Evolutionary conservation across 371 early-diverging fungal species (phyloP).

Genomic region (Mortierella sp.): DNA sequence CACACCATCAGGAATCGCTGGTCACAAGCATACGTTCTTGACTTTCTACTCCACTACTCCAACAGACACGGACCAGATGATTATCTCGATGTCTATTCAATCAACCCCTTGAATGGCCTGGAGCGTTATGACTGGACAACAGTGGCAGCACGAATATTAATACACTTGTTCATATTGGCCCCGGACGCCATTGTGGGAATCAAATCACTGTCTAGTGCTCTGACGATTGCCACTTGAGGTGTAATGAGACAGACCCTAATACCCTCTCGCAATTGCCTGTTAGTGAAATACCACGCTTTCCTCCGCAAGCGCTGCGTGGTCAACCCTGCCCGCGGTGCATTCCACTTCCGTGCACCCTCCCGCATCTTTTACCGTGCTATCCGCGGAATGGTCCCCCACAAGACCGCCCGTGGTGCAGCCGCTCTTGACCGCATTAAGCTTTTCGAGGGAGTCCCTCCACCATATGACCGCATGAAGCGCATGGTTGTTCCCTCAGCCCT

Average conservation of each 20-base stretch:
- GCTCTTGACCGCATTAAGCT: slow-evolving; percentile 98
- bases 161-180: too few species aligned
- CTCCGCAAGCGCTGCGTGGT: slow-evolving; percentile 99
- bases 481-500: slow-evolving; percentile 98
- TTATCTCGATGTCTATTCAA: too few species aligned
- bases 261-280: not conserved
- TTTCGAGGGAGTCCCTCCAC: slow-evolving; percentile 99
- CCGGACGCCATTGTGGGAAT: too few species aligned
- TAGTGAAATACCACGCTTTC: slow-evolving; percentile 96
- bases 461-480: slow-evolving; percentile 97
- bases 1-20: too few species aligned
- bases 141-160: too few species aligned
- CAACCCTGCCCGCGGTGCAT: slow-evolving; percentile 98
- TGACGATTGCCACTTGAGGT: too few species aligned
- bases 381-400: slow-evolving; percentile 99
- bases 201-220: too few species aligned
- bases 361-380: slow-evolving; percentile 98
- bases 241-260: not conserved
- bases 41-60: too few species aligned
- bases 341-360: slow-evolving; percentile 99
- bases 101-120: too few species aligned
- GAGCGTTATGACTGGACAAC: too few species aligned
- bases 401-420: slow-evolving; percentile 97
- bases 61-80: too few species aligned
- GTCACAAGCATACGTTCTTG: too few species aligned